A percentile compares a stretch with the other conserved stretches of the same genome.
Conservation (phyloP, 1,284 basidiomycete genomes). For the Takashimella koratensis region DNA sequence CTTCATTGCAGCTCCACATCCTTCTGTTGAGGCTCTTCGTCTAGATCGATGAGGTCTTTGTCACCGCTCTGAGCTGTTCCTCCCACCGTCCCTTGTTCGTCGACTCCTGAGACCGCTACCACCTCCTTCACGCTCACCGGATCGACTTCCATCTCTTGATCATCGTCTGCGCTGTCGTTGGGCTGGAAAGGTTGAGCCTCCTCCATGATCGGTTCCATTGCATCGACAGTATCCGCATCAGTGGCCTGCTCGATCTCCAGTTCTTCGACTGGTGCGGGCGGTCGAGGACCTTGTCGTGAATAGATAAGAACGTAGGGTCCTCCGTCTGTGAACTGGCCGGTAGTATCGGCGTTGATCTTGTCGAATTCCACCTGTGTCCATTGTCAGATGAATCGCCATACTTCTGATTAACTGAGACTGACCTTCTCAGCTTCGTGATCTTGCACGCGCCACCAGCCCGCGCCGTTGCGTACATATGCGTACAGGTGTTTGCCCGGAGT, state of each 20-base stretch:
- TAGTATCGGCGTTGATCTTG: conserved; percentile 27
- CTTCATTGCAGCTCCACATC: too few species aligned
- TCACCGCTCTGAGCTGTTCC: too few species aligned
- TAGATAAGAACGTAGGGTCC: conserved; percentile 40
- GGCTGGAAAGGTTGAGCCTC: background rate
- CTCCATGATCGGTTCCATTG: too few species aligned
- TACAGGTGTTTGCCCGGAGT: conserved; percentile 36
- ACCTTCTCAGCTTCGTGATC: conserved; percentile 31
- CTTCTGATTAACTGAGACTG: too few species aligned
- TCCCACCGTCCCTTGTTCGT: background rate
- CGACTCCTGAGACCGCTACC: background rate
- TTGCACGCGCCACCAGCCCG: conserved; percentile 40
- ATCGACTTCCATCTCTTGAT: background rate
- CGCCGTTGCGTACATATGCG: conserved; percentile 27
- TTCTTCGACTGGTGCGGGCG: background rate
- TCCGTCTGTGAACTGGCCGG: conserved; percentile 42
- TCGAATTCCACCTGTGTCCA: conserved; percentile 35
- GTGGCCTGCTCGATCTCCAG: background rate
- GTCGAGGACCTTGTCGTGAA: conserved; percentile 24
- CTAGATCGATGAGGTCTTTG: too few species aligned
- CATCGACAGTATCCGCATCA: too few species aligned
- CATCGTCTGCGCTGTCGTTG: background rate
- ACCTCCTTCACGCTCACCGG: background rate
- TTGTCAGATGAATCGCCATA: background rate
- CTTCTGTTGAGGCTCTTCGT: too few species aligned